phyloP scores from a whole-genome alignment of 768 basidiomycete species.

The Gymnopilus junonius region DNA sequence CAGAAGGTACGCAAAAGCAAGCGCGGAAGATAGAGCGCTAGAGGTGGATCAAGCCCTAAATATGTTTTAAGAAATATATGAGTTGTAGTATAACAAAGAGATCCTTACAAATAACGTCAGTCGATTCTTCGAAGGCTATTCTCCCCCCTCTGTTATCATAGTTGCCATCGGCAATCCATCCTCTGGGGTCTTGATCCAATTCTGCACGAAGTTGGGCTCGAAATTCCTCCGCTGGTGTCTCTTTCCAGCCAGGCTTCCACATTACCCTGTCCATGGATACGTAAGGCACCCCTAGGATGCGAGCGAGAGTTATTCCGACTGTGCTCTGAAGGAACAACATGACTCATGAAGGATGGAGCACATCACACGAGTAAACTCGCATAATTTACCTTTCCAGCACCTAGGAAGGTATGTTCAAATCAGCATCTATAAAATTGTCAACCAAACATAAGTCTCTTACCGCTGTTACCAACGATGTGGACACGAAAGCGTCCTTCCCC shows the following conservation, averaged over 20 bases:
- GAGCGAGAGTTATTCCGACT: slow-evolving; percentile 46
- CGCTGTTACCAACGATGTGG: neutral
- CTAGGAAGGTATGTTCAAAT: neutral
- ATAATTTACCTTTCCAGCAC: slow-evolving; percentile 10
- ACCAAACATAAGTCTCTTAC: neutral
- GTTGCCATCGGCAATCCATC: slow-evolving; percentile 62
- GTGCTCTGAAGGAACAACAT: slow-evolving; percentile 48
- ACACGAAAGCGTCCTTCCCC: neutral
- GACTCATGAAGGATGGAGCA: neutral
- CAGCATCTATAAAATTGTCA: neutral
- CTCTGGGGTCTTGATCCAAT: slow-evolving; percentile 34
- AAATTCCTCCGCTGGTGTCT: slow-evolving; percentile 33
- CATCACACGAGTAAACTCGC: neutral
- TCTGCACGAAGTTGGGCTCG: slow-evolving; percentile 30
- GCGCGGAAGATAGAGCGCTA: slow-evolving; percentile 64
- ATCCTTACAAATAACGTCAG: slow-evolving; percentile 59
- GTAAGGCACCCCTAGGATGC: slow-evolving; percentile 46
- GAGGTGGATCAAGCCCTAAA: slow-evolving; percentile 71
- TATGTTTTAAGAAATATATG: neutral
- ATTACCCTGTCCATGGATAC: slow-evolving; percentile 50
- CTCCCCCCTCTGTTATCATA: slow-evolving; percentile 35
- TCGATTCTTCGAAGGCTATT: slow-evolving; percentile 41
- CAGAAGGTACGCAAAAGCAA: slow-evolving; percentile 55
- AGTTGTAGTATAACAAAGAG: neutral
- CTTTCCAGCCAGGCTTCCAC: slow-evolving; percentile 56